phyloP scores from a whole-genome alignment of 228 moss, liverwort and hornwort species.

The Sphagnum magellanicum region DNA sequence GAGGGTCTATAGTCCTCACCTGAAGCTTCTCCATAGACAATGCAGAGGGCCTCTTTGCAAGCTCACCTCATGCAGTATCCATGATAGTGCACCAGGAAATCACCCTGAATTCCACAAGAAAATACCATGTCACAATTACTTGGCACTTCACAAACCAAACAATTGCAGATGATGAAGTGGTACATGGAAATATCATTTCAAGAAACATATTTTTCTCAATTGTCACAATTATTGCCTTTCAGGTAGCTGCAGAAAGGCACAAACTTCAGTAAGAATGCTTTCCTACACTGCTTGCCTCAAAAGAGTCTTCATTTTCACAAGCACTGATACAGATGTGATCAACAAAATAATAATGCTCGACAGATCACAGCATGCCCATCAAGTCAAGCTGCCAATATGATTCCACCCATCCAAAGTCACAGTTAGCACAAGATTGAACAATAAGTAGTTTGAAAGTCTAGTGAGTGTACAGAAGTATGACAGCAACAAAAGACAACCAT shows the following conservation, averaged over 20 bases:
- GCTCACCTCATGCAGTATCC: conserved; percentile 93
- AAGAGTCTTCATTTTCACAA: neutral
- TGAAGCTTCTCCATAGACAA: conserved; percentile 87
- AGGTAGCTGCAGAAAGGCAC: too few species aligned
- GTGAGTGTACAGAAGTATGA: too few species aligned
- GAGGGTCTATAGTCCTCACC: conserved; percentile 11
- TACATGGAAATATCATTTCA: neutral
- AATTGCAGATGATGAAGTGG: neutral
- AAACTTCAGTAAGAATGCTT: too few species aligned
- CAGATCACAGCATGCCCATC: conserved; percentile 1
- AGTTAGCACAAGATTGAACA: too few species aligned
- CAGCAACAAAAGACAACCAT: too few species aligned
- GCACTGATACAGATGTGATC: neutral
- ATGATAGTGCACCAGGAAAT: conserved; percentile 93
- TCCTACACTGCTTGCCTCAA: too few species aligned
- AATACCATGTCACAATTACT: neutral
- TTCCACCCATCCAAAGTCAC: too few species aligned
- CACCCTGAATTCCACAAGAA: conserved; percentile 43
- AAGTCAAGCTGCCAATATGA: conserved; percentile 1
- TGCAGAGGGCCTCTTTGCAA: conserved; percentile 68
- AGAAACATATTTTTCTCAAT: neutral
- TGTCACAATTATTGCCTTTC: too few species aligned
- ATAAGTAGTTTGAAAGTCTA: too few species aligned
- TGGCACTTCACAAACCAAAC: neutral
- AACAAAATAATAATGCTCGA: conserved; percentile 5